Evolutionary conservation across 1,284 basidiomycete genomes (phyloP).

Genomic region (Cutaneotrichosporon dermatis): DNA sequence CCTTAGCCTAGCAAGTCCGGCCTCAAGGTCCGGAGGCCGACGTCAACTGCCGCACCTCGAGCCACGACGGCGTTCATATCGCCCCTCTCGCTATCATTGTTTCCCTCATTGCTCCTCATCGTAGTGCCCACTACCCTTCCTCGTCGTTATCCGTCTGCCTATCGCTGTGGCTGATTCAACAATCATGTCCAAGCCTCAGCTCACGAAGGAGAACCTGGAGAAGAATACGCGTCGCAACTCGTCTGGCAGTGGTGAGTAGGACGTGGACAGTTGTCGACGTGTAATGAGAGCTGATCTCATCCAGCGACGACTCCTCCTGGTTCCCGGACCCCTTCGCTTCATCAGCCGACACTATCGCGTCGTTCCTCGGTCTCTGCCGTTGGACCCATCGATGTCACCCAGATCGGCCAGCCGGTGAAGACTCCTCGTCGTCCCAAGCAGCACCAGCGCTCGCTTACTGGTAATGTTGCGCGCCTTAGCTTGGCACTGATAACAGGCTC

Average conservation of each 20-base stretch:
- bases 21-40: too few species aligned
- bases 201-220: conserved; percentile 38
- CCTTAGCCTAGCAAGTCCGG: too few species aligned
- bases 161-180: not conserved
- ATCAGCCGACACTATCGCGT: conserved; percentile 43
- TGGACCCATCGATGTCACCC: conserved; percentile 33
- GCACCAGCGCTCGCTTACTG: conserved; percentile 42
- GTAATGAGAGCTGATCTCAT: too few species aligned
- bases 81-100: too few species aligned
- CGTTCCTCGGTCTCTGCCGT: conserved; percentile 39
- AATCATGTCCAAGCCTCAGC: conserved; percentile 22
- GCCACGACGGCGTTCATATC: too few species aligned
- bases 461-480: conserved; percentile 10
- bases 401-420: conserved; percentile 42
- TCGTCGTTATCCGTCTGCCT: not conserved
- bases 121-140: not conserved
- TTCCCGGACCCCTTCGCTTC: conserved; percentile 36
- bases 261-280: too few species aligned
- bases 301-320: not conserved
- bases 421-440: conserved; percentile 39
- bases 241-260: too few species aligned
- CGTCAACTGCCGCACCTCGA: too few species aligned
- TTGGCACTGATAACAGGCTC: conserved; percentile 29
- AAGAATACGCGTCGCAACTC: too few species aligned
- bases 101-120: not conserved